Evolutionary conservation across 805 yeast species (phyloP).

Genomic region (Phaffomyces antillensis): DNA sequence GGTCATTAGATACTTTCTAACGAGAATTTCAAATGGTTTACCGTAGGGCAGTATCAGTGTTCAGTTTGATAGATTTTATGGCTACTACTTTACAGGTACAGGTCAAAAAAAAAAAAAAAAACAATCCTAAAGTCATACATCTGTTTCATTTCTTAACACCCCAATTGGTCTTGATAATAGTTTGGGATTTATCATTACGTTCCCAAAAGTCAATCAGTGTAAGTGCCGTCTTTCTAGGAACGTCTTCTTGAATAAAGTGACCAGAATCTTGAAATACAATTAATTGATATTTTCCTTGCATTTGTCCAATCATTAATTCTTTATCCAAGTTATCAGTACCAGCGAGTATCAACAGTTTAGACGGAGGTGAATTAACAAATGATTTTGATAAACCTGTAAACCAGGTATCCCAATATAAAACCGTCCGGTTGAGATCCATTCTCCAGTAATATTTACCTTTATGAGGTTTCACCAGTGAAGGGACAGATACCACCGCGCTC

Average conservation of each 20-base stretch:
- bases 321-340: slow-evolving; percentile 88
- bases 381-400: slow-evolving; percentile 56
- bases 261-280: slow-evolving; percentile 78
- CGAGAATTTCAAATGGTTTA: too few species aligned
- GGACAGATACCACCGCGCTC: slow-evolving; percentile 76
- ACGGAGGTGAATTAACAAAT: slow-evolving; percentile 43
- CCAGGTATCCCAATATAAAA: slow-evolving; percentile 78
- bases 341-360: slow-evolving; percentile 73
- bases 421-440: slow-evolving; percentile 54
- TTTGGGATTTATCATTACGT: slow-evolving; percentile 30
- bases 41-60: too few species aligned
- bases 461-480: slow-evolving; percentile 42
- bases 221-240: slow-evolving; percentile 58
- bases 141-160: slow-evolving; percentile 16
- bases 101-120: too few species aligned
- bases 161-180: slow-evolving; percentile 34
- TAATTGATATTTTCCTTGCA: slow-evolving; percentile 95
- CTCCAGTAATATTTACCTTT: slow-evolving; percentile 45
- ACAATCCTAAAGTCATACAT: too few species aligned
- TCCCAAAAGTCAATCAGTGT: slow-evolving; percentile 41
- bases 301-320: slow-evolving; percentile 84
- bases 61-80: too few species aligned
- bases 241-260: slow-evolving; percentile 94
- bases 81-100: too few species aligned
- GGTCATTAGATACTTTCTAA: too few species aligned